Evolutionary conservation across 2,329 filamentous ascomycete genomes (phyloP), one percentile per base, ranked within the genome.

Genomic region (Sarocladium strictum): DNA sequence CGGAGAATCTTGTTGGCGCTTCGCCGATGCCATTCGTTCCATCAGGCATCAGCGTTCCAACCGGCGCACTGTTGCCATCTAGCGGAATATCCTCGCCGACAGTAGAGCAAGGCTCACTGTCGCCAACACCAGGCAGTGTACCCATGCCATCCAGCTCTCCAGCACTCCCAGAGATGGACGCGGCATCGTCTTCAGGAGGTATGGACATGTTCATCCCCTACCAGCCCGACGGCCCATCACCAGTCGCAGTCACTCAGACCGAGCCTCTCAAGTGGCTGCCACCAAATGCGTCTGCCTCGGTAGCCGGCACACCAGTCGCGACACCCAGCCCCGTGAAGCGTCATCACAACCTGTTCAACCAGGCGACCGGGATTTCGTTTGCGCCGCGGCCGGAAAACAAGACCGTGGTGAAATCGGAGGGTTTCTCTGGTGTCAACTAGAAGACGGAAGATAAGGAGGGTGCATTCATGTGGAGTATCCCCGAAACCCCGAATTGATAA

Each of bases 261-360:
- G 72, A 74, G 57, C 65, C 71, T 3, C 65, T 81, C 53, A 73
- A 72, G 53, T 83, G 79, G 79, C 67, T 81, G 23, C 75, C 77
- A 14, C 76, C 78, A 3, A 79, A 78, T 55, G 68, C 65, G 4
- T 58, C 66, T 0, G 69, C 68, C n/a, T 67, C 70, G 3, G 63
- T 68, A 47, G 63, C 67, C 7, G 63, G 62, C 43, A 66, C 69
- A 7, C 67, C 71, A 14, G 61, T 58, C 2, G 59, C 61, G 9
- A 67, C 67, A 37, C 68, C 71, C 11, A 70, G 63, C 29, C 68
- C 69, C 0, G 55, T 66, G 58, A 74, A 71, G 64, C 70, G 63
- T 54, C 57, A 60, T 40, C 61, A 59, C 41, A 63, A 61, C 1
- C 60, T 72, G 43, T 72, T 71, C 38, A 64, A 67, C 14, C 71